Conservation (phyloP, 768 basidiomycete species). For the Rhizopogon salebrosus region DNA sequence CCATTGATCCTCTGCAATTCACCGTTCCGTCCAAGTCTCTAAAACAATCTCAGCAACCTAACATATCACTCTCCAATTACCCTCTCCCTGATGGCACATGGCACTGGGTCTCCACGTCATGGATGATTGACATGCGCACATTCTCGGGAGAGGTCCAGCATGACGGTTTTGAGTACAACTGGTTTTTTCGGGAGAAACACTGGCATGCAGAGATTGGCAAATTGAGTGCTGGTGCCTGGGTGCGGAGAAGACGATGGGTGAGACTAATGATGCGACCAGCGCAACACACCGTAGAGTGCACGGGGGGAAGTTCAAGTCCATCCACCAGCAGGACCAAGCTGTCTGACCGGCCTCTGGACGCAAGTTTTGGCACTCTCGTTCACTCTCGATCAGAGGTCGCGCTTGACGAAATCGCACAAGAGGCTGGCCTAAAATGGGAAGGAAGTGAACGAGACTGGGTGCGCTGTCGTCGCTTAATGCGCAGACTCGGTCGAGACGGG, state of each 20-base stretch:
- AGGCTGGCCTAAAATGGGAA: conserved; percentile 46
- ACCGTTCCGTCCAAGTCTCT: conserved; percentile 46
- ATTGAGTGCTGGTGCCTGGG: conserved; percentile 64
- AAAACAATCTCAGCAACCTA: conserved; percentile 43
- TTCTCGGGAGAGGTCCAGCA: conserved; percentile 70
- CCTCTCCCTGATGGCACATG: conserved; percentile 77
- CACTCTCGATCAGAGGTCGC: conserved; percentile 21
- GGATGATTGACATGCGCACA: conserved; percentile 89
- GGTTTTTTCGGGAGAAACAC: conserved; percentile 58
- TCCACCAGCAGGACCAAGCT: conserved; percentile 10
- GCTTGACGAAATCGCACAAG: conserved; percentile 9
- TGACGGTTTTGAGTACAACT: conserved; percentile 86
- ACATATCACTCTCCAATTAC: conserved; percentile 55
- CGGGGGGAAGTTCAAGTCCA: neutral
- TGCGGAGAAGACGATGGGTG: conserved; percentile 77
- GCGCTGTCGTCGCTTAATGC: conserved; percentile 48
- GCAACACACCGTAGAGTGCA: conserved; percentile 11
- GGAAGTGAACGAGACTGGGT: conserved; percentile 59
- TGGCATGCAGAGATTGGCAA: conserved; percentile 64
- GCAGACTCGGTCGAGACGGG: conserved; percentile 56
- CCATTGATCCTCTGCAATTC: conserved; percentile 69
- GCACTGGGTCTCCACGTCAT: conserved; percentile 74
- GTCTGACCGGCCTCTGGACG: conserved; percentile 15
- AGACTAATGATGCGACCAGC: conserved; percentile 77
- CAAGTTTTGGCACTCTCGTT: conserved; percentile 22